phyloP scores from a whole-genome alignment of 768 basidiomycete species.

The Lactifluus echinatus region DNA sequence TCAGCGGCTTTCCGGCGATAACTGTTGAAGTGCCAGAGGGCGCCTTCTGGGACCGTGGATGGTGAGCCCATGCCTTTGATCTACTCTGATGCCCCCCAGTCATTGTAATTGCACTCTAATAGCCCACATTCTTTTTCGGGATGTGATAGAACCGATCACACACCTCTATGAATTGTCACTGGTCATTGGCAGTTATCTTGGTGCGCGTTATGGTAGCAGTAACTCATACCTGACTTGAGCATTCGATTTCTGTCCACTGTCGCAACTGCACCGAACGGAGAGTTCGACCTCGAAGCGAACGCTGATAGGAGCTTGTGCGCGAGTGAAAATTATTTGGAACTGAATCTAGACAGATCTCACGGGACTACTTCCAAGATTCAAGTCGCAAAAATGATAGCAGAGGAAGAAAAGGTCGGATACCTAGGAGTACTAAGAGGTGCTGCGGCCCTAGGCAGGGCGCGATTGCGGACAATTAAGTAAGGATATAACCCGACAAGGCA shows the following conservation, averaged over 20 bases:
- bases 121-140: slow-evolving; percentile 29
- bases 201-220: slow-evolving; percentile 16
- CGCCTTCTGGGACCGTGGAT: slow-evolving; percentile 57
- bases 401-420: background rate
- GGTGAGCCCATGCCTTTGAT: slow-evolving; percentile 24
- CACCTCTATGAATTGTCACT: slow-evolving; percentile 53
- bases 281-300: slow-evolving; percentile 56
- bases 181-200: slow-evolving; percentile 57
- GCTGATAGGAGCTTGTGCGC: slow-evolving; percentile 44
- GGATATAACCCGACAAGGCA: background rate
- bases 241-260: slow-evolving; percentile 49
- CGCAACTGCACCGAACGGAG: slow-evolving; percentile 47
- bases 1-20: slow-evolving; percentile 50
- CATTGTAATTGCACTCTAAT: background rate
- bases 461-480: background rate
- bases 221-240: slow-evolving; percentile 33
- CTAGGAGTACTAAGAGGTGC: background rate
- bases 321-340: slow-evolving; percentile 42
- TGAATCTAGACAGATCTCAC: slow-evolving; percentile 50
- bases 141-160: slow-evolving; percentile 63
- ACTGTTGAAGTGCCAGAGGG: slow-evolving; percentile 47
- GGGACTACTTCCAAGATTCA: slow-evolving; percentile 44
- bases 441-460: background rate
- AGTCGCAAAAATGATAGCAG: background rate
- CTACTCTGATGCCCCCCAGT: too few relatives aligned